These are phyloP conservation scores for Luffa aegyptiaca DNA, from an alignment of 306 rosid species.

Conservation along the genomic window DNA sequence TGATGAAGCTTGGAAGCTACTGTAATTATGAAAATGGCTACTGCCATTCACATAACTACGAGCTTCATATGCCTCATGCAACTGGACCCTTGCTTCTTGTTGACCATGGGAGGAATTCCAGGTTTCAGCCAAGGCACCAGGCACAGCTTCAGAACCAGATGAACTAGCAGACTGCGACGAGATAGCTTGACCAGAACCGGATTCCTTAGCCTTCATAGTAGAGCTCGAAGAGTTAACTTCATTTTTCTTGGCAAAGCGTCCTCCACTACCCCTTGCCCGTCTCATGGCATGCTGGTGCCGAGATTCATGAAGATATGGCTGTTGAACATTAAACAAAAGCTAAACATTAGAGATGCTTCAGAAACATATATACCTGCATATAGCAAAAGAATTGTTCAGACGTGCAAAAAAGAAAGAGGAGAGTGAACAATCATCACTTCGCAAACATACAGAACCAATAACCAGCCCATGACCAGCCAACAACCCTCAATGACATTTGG, in stretches of 20 bases:
- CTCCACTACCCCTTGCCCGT: conserved; percentile 89
- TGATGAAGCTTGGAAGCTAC: conserved; percentile 42
- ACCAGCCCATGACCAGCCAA: not conserved
- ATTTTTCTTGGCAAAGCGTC: conserved; percentile 85
- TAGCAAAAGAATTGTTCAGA: not conserved
- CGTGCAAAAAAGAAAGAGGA: not conserved
- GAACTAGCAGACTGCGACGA: conserved; percentile 76
- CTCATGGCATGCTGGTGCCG: conserved; percentile 97
- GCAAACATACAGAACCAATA: not conserved
- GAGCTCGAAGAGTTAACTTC: conserved; percentile 27
- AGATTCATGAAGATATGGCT: conserved; percentile 98
- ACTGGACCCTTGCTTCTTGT: conserved; percentile 28
- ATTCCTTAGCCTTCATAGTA: conserved; percentile 39
- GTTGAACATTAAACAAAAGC: conserved; percentile 20
- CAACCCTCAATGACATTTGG: not conserved
- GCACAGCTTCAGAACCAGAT: conserved; percentile 73
- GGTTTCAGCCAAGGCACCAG: conserved; percentile 53
- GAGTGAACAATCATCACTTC: not conserved
- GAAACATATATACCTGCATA: not conserved
- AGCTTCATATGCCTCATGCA: conserved; percentile 17
- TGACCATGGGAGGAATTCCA: conserved; percentile 63
- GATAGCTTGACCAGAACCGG: conserved; percentile 43
- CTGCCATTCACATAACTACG: conserved; percentile 33
- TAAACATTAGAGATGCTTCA: conserved; percentile 11
- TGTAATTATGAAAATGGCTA: conserved; percentile 37